Conservation (phyloP, 1,284 basidiomycete species). For the Sporisorium sorghi region DNA sequence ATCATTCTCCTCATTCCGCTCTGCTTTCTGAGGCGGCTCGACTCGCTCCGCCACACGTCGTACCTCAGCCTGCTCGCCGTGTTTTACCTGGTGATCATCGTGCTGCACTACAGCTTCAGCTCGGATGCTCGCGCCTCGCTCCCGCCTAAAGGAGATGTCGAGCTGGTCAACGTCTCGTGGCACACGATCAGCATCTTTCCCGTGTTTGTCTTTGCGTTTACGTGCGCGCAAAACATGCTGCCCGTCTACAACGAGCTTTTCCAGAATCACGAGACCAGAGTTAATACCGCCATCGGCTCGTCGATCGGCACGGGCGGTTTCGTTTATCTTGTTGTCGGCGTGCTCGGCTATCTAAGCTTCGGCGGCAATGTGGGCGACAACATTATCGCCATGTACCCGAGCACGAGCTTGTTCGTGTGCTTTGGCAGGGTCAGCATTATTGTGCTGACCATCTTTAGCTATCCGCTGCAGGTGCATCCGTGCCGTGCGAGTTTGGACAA, state of each 20-base stretch:
- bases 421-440: slow-evolving; percentile 93
- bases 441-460: slow-evolving; percentile 74
- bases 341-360: slow-evolving; percentile 93
- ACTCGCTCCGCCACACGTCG: slow-evolving; percentile 79
- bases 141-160: slow-evolving; percentile 54
- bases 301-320: slow-evolving; percentile 78
- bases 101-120: slow-evolving; percentile 60
- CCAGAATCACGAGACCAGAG: slow-evolving; percentile 81
- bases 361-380: slow-evolving; percentile 76
- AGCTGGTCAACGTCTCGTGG: slow-evolving; percentile 70
- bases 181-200: slow-evolving; percentile 83
- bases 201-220: slow-evolving; percentile 87
- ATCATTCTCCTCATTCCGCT: slow-evolving; percentile 87
- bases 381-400: slow-evolving; percentile 76
- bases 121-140: slow-evolving; percentile 45
- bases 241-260: slow-evolving; percentile 93
- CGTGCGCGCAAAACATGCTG: slow-evolving; percentile 64
- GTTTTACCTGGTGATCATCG: slow-evolving; percentile 69
- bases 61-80: slow-evolving; percentile 88
- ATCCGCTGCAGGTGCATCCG: slow-evolving; percentile 79
- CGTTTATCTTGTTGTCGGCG: slow-evolving; percentile 66
- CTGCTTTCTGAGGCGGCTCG: slow-evolving; percentile 82
- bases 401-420: slow-evolving; percentile 91
- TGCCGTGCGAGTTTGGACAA: slow-evolving; percentile 93
- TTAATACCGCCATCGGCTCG: slow-evolving; percentile 86